A percentile compares a stretch with the other conserved stretches of the same genome.
Evolutionary conservation across 805 yeast genomes (phyloP).

Genomic region (Millerozyma acaciae): DNA sequence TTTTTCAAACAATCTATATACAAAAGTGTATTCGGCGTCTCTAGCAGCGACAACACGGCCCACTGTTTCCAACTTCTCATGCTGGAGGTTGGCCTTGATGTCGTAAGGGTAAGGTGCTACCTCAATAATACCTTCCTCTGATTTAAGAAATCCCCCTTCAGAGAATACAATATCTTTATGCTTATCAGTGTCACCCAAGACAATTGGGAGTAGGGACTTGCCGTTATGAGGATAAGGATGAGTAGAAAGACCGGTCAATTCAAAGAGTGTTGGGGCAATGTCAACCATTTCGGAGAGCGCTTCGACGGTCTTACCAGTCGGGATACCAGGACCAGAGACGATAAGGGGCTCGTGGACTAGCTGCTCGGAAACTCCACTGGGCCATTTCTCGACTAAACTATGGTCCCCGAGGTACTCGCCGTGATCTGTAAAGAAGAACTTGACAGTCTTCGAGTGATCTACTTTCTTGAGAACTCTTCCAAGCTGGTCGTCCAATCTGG

Average conservation of each 20-base stretch:
- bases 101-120: conserved; percentile 5
- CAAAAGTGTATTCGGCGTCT: conserved; percentile 3
- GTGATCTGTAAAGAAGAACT: conserved; percentile 13
- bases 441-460: conserved; percentile 4
- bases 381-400: conserved; percentile 15
- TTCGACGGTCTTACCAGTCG: conserved; percentile 6
- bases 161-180: conserved; percentile 11
- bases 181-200: conserved; percentile 2
- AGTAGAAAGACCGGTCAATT: conserved; percentile 5
- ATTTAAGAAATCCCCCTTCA: conserved; percentile 7
- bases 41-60: conserved; percentile 5
- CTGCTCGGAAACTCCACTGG: conserved; percentile 12
- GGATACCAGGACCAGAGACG: conserved; percentile 8
- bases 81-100: conserved; percentile 4
- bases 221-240: conserved; percentile 5
- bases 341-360: conserved; percentile 9
- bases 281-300: conserved; percentile 12
- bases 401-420: conserved; percentile 16
- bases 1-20: conserved; percentile 5
- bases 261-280: conserved; percentile 10
- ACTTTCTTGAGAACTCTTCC: conserved; percentile 8
- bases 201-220: conserved; percentile 3
- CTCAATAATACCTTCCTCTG: conserved; percentile 4
- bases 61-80: conserved; percentile 1
- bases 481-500: conserved; percentile 12